These are phyloP conservation scores for Corymbia calophylla DNA, from an alignment of 441 rosid species.

Conservation along the genomic window DNA sequence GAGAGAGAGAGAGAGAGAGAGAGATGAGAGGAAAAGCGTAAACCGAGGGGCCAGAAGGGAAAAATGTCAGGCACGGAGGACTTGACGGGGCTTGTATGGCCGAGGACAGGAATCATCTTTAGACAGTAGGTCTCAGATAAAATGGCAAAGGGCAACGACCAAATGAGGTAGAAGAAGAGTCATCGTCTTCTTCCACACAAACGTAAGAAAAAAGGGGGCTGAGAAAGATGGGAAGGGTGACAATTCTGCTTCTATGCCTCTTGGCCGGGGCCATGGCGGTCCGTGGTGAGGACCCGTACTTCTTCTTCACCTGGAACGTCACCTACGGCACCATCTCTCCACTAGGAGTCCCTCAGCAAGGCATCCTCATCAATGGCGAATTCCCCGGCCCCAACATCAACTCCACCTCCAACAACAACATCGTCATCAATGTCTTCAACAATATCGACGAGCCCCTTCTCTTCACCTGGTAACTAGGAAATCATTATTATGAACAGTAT, in stretches of 20 bases:
- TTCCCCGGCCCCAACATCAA: slow-evolving; percentile 7
- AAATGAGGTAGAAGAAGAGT: neutral
- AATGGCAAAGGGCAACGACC: neutral
- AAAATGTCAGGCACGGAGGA: neutral
- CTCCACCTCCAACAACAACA: neutral
- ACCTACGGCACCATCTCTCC: slow-evolving; percentile 5
- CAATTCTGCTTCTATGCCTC: neutral
- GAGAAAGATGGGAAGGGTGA: neutral
- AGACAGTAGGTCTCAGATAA: neutral
- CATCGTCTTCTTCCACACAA: neutral
- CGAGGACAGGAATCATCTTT: neutral
- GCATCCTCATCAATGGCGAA: neutral
- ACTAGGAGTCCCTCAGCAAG: slow-evolving; percentile 3
- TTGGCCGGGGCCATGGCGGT: neutral
- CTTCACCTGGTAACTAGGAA: neutral
- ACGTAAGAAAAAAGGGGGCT: neutral
- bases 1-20: neutral
- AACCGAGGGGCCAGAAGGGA: neutral
- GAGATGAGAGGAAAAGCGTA: neutral
- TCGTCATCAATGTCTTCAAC: slow-evolving; percentile 2
- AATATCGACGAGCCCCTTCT: slow-evolving; percentile 1
- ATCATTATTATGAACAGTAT: neutral
- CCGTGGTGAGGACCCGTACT: neutral
- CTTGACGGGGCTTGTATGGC: neutral
- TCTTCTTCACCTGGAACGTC: slow-evolving; percentile 2